Evolutionary conservation across 2,329 filamentous ascomycete genomes (phyloP).

Genomic region (Akanthomyces lecanii): DNA sequence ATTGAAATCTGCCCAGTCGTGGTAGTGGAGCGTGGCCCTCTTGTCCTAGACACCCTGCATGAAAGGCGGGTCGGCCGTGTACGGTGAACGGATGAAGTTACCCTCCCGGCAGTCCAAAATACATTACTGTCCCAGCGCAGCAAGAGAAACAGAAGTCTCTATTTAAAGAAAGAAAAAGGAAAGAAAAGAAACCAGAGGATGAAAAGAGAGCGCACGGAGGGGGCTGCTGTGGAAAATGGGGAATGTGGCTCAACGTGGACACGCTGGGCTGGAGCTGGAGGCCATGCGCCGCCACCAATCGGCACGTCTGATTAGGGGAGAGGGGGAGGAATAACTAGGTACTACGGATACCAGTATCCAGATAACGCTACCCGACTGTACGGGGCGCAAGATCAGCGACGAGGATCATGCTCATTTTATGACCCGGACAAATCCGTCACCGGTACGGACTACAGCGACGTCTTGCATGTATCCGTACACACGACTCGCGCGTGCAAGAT

Average conservation of each 20-base stretch:
- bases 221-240: background rate
- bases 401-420: background rate
- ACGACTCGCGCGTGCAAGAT: background rate
- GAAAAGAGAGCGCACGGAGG: background rate
- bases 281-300: conserved; percentile 6
- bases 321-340: background rate
- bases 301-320: background rate
- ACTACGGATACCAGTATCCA: background rate
- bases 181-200: background rate
- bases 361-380: background rate
- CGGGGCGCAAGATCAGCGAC: background rate
- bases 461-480: background rate
- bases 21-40: conserved; percentile 3
- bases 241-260: conserved; percentile 7
- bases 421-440: background rate
- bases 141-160: background rate
- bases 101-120: background rate
- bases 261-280: background rate
- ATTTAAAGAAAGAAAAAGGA: background rate
- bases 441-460: background rate
- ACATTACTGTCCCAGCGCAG: background rate
- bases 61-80: background rate
- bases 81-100: background rate
- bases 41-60: conserved; percentile 10
- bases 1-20: conserved; percentile 1